Conservation (phyloP, 2,329 filamentous ascomycete species). For the Corniculantispora saksenae region DNA sequence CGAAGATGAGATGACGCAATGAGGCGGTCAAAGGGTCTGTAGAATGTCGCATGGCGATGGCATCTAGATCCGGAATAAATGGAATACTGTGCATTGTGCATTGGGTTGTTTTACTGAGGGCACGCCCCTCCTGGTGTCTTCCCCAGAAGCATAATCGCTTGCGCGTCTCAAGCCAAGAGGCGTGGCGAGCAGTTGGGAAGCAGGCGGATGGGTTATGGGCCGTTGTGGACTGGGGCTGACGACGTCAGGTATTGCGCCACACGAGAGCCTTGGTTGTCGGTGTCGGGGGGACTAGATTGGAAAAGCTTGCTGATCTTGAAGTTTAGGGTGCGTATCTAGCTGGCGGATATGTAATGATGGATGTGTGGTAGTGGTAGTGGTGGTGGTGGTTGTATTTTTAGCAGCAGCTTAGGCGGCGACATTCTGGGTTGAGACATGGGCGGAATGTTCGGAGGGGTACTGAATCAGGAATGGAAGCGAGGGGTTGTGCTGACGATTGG, state of each 20-base stretch:
- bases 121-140: neutral
- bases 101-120: neutral
- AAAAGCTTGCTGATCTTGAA: neutral
- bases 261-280: neutral
- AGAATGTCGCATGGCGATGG: neutral
- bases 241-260: slow-evolving; percentile 12
- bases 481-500: neutral
- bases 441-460: neutral
- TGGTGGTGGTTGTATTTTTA: slow-evolving; percentile 13
- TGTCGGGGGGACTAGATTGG: neutral
- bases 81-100: neutral
- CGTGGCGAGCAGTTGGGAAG: neutral
- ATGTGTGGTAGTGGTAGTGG: neutral
- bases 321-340: neutral
- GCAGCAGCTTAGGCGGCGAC: neutral
- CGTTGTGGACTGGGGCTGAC: slow-evolving; percentile 12
- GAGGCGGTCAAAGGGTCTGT: neutral
- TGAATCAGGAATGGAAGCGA: neutral
- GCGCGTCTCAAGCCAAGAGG: slow-evolving; percentile 11
- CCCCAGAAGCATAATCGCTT: neutral
- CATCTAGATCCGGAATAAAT: neutral
- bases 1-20: slow-evolving; percentile 8
- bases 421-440: neutral
- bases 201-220: neutral
- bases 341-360: neutral